Percentiles rank a stretch among this genome's conserved stretches.
phyloP scores from a whole-genome alignment of 768 basidiomycete genomes.

The Mycena alexandri region DNA sequence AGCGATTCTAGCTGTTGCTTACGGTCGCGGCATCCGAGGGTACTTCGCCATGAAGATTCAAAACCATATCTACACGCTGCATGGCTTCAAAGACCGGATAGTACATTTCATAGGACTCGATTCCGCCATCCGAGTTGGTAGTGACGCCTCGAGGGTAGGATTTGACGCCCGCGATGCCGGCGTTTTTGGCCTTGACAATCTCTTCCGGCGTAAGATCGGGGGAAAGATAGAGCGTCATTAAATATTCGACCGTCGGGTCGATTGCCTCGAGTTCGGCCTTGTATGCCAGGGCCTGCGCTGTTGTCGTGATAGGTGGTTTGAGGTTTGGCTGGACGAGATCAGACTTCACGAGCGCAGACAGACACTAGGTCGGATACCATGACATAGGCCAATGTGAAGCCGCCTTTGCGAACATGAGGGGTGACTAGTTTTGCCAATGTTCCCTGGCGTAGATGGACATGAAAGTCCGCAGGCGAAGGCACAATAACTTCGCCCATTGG shows the following conservation, averaged over 20 bases:
- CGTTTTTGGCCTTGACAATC: constrained; percentile 86
- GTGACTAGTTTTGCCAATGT: constrained; percentile 84
- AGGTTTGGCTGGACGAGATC: constrained; percentile 82
- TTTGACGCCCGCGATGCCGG: constrained; percentile 93
- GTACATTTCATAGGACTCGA: constrained; percentile 94
- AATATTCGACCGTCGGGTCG: constrained; percentile 83
- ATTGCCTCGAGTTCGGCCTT: constrained; percentile 79
- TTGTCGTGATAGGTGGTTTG: constrained; percentile 87
- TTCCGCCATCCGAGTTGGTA: constrained; percentile 95
- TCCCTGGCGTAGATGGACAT: constrained; percentile 96
- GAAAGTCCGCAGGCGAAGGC: constrained; percentile 88
- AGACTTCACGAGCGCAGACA: not conserved
- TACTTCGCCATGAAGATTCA: constrained; percentile 97
- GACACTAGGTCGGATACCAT: constrained; percentile 74
- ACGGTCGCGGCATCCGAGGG: constrained; percentile 74
- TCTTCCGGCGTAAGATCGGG: constrained; percentile 92
- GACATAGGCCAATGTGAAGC: constrained; percentile 93
- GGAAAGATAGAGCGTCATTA: constrained; percentile 98
- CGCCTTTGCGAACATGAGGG: constrained; percentile 91
- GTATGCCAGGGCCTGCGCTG: constrained; percentile 86
- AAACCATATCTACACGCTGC: constrained; percentile 93
- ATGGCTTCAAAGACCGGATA: constrained; percentile 95
- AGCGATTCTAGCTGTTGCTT: constrained; percentile 49
- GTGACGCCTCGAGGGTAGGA: constrained; percentile 98
- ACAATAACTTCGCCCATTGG: constrained; percentile 43